A percentile compares a stretch with the other conserved stretches of the same genome.
Conservation (phyloP, 345 rosid species). For the Excoecaria agallocha region DNA sequence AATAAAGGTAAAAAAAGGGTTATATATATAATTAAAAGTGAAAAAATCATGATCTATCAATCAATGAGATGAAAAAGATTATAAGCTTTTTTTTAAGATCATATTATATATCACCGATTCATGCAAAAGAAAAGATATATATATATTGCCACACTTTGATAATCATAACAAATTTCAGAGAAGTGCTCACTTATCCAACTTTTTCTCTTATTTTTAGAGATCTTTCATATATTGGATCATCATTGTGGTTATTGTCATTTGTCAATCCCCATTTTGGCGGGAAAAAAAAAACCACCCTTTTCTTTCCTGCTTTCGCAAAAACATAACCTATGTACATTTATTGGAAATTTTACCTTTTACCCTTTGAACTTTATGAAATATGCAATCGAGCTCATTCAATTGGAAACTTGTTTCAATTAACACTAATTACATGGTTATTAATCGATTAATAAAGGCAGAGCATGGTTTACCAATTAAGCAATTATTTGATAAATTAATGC, state of each 20-base stretch:
- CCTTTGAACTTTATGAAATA: no score
- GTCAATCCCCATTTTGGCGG: slow-evolving; percentile 22
- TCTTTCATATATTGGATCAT: not conserved
- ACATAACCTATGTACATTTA: no score
- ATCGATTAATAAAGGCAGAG: not conserved
- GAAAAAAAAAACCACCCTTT: slow-evolving; percentile 16
- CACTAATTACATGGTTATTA: no score
- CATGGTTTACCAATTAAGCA: not conserved
- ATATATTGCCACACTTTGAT: slow-evolving; percentile 7
- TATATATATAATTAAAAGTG: slow-evolving; percentile 28
- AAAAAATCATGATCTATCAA: slow-evolving; percentile 48
- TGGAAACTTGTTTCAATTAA: no score
- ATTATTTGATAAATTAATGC: not conserved
- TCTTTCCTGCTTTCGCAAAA: no score
- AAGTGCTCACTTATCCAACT: slow-evolving; percentile 19
- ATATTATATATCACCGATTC: slow-evolving; percentile 8
- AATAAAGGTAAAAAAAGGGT: slow-evolving; percentile 16
- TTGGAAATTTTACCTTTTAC: no score
- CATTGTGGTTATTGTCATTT: not conserved
- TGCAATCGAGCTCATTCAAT: no score
- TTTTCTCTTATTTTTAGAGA: slow-evolving; percentile 19
- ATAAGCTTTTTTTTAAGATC: slow-evolving; percentile 27
- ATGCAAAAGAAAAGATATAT: slow-evolving; percentile 23
- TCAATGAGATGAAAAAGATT: slow-evolving; percentile 41
- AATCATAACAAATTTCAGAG: slow-evolving; percentile 17